Base-by-base conservation (phyloP, 371 early-diverging fungal species). In the Rhizopus delemar region DNA sequence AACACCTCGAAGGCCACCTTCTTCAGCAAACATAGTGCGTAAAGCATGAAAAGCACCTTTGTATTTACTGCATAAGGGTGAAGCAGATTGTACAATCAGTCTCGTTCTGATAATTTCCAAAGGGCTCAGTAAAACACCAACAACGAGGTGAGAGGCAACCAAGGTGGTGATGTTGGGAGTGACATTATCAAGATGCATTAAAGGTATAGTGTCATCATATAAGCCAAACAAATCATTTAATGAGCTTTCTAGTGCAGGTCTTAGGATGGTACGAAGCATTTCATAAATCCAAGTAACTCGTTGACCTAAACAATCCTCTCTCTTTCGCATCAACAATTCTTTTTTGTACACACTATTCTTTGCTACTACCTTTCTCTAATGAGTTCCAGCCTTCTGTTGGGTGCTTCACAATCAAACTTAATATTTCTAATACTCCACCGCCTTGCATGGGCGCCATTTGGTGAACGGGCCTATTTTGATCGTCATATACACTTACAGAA, bases 151-250 rank as follows among this genome's bases (percentile, higher is more conserved):
- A 5, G 89, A 87, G 2, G 77, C 79, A 2, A 92, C 82, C 51
- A 90, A 55, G 2, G 92, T 90, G 5, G 84, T 70, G 15, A 90
- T 67, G 57, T 87, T 87, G 11, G 88, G 85, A 12, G 76, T 79
- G 16, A 77, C 77, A 51, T 65, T 73, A 49, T 88, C 82, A 46
- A 88, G 65, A 59, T 93, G 88, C 16, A 84, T 81, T 46, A 89
- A 69, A 11, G 89, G 87, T 16, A 88, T 86, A 4, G 89, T 87
- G 58, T 87, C 89, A 58, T 92, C 93, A 62, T 91, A 89, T 13
- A 92, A 63, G 35, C 86, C 89, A 61, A 91, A 86, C 32, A 84
- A 54, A 51, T 92, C 93, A 69, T 91, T 91, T 50, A 92, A 61
- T 4, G 74, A 61, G 8, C 85, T 82, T 68, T 92, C 91, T 35